A percentile compares a stretch with the other conserved stretches of the same genome.
Evolutionary conservation across 495 filamentous ascomycete species (phyloP).

Genomic region (Daldinia decipiens): DNA sequence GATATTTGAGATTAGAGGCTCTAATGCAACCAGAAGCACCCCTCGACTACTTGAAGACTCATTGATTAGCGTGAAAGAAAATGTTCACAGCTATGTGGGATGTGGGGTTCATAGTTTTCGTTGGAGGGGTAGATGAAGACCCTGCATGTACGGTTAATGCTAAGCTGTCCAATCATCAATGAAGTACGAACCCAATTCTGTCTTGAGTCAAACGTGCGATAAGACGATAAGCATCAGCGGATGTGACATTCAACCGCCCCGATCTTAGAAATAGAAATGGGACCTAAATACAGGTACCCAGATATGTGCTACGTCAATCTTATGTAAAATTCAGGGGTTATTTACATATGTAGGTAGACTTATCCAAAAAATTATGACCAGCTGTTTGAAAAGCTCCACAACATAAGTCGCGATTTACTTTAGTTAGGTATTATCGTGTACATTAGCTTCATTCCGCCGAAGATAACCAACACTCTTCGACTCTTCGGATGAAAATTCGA

Average conservation of each 20-base stretch:
- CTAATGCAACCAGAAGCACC: constrained; percentile 7
- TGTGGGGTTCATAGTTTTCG: constrained; percentile 36
- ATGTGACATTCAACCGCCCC: constrained; percentile 30
- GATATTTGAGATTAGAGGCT: constrained; percentile 10
- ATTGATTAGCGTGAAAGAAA: constrained; percentile 28
- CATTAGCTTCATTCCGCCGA: constrained; percentile 30
- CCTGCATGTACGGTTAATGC: constrained; percentile 30
- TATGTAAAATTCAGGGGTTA: constrained; percentile 13
- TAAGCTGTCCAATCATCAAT: constrained; percentile 26
- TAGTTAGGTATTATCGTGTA: constrained; percentile 9
- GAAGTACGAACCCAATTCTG: constrained; percentile 15
- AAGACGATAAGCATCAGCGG: constrained; percentile 28
- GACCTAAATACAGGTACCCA: not conserved
- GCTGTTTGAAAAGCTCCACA: constrained; percentile 38
- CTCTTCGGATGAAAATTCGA: constrained; percentile 9
- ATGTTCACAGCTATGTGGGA: constrained; percentile 36
- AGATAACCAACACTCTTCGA: not conserved
- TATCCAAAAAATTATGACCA: constrained; percentile 30
- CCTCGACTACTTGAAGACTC: constrained; percentile 19
- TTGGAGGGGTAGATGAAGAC: constrained; percentile 37
- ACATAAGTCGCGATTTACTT: constrained; percentile 24
- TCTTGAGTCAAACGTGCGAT: constrained; percentile 10
- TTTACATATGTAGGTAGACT: too few species aligned
- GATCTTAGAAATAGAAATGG: not conserved
- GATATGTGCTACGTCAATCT: constrained; percentile 22